Base-by-base conservation (phyloP, 352 stramenopile species). In the Thraustotheca clavata region DNA sequence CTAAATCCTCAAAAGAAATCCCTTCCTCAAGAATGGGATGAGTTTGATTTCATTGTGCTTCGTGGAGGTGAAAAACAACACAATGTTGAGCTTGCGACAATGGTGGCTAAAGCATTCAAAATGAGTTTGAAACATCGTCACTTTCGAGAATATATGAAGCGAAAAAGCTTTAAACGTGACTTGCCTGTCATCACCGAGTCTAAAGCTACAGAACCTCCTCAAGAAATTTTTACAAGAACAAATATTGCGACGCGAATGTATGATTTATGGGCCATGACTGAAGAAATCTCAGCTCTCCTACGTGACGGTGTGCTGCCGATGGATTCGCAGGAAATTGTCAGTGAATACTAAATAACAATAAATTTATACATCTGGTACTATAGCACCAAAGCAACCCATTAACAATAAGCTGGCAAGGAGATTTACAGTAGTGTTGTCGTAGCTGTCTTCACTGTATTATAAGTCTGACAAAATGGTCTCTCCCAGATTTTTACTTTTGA, bases 1-100 rank as follows among this genome's bases (percentile, higher is more conserved):
- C 50, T 60, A 34, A 60, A 60, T 38, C 50, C 50, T 27, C 32
- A 34, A 1, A 9, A 60, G 6, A 60, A 60, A 9, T 35, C 43
- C 9, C 3, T 9, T 14, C 9, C n/a, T 31, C 43, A 52, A 31
- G 34, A 24, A 11, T 52, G 43, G 43, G 11, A 52, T 31, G 43
- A 3, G 11, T 52, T 35, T 18, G 43, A 52, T 2, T 52, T 52
- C n/a, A 52, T 52, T 31, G n/a, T 52, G 24, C n/a, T 52, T 9
- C 43, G 43, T 2, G 43, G 2, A 18, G 34, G 34, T 31, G 11
- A 52, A 9, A 24, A 31, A 2, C 43, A 52, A 18, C 11, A 31
- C 43, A 24, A 52, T 2, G 12, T 52, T 31, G 11, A 26, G 24
- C 7, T 52, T 24, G 43, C 43, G 2, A 52, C 9, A 11, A 14